Conservation (phyloP, 192 early-diverging fungal genomes). For the Podila verticillata region DNA sequence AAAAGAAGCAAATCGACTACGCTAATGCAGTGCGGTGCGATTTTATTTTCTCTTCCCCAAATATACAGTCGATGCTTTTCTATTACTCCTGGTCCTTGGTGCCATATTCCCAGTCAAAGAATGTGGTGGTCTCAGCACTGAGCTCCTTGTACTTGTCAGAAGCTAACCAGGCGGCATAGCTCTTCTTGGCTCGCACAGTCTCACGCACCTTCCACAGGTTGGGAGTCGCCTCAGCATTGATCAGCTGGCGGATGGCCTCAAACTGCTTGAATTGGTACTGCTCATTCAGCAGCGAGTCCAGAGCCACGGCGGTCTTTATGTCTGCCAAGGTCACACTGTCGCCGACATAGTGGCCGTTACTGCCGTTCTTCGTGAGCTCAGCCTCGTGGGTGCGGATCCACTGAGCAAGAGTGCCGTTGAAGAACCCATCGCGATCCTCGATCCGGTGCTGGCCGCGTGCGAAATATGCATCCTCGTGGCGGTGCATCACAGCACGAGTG, state of each 20-base stretch:
- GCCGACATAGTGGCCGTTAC: conserved; percentile 62
- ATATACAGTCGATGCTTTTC: no score
- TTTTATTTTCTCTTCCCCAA: no score
- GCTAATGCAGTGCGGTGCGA: no score
- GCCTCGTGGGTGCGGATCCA: conserved; percentile 49
- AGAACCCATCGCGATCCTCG: not conserved
- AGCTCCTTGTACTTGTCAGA: not conserved
- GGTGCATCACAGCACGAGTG: conserved; percentile 2
- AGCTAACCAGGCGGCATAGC: not conserved
- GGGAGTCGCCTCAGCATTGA: not conserved
- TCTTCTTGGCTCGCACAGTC: conserved; percentile 4
- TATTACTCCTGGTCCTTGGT: no score
- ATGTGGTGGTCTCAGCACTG: not conserved
- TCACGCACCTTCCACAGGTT: conserved; percentile 14
- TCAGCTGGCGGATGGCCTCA: not conserved
- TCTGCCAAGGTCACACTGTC: conserved; percentile 50
- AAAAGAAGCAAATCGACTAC: no score
- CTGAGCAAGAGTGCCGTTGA: conserved; percentile 4
- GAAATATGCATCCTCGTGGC: conserved; percentile 9
- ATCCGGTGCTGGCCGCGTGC: not conserved
- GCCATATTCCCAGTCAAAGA: no score
- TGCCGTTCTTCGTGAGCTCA: conserved; percentile 55
- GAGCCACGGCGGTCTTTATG: conserved; percentile 10
- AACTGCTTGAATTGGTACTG: not conserved
- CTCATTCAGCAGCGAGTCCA: conserved; percentile 2